These are phyloP conservation scores for Skeletonema costatum DNA, from an alignment of 108 stramenopile species.

Conservation along the genomic window DNA sequence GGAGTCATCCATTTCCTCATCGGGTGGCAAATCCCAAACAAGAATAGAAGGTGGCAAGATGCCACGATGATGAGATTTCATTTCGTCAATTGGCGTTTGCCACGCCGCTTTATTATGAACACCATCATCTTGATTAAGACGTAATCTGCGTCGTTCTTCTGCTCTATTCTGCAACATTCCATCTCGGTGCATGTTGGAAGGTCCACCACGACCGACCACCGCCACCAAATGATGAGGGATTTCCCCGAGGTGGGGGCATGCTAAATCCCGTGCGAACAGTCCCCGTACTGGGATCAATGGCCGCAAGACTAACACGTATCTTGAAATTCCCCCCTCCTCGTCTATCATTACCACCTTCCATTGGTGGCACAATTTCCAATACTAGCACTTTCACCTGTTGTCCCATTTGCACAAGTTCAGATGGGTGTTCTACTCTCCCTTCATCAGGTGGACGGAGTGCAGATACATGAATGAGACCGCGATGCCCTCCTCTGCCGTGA, in stretches of 20 bases:
- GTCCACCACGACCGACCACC: slow-evolving; percentile 5
- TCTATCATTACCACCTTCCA: slow-evolving; percentile 5
- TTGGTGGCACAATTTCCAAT: slow-evolving; percentile 50
- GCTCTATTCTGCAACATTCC: slow-evolving; percentile 29
- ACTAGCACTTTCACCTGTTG: slow-evolving; percentile 58
- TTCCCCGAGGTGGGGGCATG: slow-evolving; percentile 30
- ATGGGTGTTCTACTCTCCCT: slow-evolving; percentile 60
- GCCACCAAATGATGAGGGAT: not conserved
- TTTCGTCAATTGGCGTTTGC: slow-evolving; percentile 30
- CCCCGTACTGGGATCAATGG: slow-evolving; percentile 68
- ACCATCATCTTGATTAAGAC: slow-evolving; percentile 28
- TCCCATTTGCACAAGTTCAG: slow-evolving; percentile 47
- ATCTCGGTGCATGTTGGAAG: slow-evolving; percentile 7
- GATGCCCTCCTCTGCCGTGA: slow-evolving; percentile 3
- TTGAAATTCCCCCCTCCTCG: slow-evolving; percentile 42
- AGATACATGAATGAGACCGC: slow-evolving; percentile 68
- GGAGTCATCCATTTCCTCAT: slow-evolving; percentile 10
- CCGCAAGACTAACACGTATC: slow-evolving; percentile 70
- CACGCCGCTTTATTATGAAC: slow-evolving; percentile 22
- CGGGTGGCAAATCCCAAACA: slow-evolving; percentile 44
- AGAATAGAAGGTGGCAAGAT: slow-evolving; percentile 30
- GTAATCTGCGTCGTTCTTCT: slow-evolving; percentile 33
- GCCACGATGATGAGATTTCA: slow-evolving; percentile 25
- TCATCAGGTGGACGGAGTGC: slow-evolving; percentile 61
- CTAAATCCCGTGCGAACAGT: slow-evolving; percentile 24